Evolutionary conservation across 768 basidiomycete species (phyloP).

Genomic region (Macrocybe gigantea): DNA sequence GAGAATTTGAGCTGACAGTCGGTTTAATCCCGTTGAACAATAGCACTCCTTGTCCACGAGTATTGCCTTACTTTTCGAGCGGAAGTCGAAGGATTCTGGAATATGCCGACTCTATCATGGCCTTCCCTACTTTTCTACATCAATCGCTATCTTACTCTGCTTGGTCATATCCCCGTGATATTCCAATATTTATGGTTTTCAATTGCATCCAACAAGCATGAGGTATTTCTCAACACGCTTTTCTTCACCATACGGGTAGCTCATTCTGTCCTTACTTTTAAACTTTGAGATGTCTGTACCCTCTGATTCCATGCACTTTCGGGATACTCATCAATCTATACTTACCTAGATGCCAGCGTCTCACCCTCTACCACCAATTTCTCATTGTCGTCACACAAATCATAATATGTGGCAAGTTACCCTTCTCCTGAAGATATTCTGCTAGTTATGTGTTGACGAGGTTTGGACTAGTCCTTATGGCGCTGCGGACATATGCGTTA

Average conservation of each 20-base stretch:
- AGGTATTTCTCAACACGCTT: neutral
- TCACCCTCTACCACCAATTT: slow-evolving; percentile 23
- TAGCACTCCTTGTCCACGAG: slow-evolving; percentile 28
- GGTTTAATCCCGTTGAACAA: too few relatives aligned
- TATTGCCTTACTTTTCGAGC: slow-evolving; percentile 36
- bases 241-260: too few relatives aligned
- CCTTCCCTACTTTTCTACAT: slow-evolving; percentile 33
- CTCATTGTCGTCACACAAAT: slow-evolving; percentile 28
- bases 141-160: slow-evolving; percentile 36
- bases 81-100: slow-evolving; percentile 44
- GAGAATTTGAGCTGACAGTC: too few relatives aligned
- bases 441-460: neutral
- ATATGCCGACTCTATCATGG: slow-evolving; percentile 20
- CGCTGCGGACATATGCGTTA: slow-evolving; percentile 38
- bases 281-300: too few relatives aligned
- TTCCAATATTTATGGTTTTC: slow-evolving; percentile 21
- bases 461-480: slow-evolving; percentile 18
- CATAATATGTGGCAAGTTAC: slow-evolving; percentile 28
- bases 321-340: too few relatives aligned
- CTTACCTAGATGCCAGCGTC: slow-evolving; percentile 15
- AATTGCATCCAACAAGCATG: slow-evolving; percentile 6
- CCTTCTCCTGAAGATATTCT: neutral
- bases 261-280: too few relatives aligned
- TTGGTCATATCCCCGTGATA: slow-evolving; percentile 32
- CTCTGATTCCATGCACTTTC: too few relatives aligned